These are phyloP conservation scores for Starmera caribaea DNA, from an alignment of 805 yeast genomes.

Conservation along the genomic window DNA sequence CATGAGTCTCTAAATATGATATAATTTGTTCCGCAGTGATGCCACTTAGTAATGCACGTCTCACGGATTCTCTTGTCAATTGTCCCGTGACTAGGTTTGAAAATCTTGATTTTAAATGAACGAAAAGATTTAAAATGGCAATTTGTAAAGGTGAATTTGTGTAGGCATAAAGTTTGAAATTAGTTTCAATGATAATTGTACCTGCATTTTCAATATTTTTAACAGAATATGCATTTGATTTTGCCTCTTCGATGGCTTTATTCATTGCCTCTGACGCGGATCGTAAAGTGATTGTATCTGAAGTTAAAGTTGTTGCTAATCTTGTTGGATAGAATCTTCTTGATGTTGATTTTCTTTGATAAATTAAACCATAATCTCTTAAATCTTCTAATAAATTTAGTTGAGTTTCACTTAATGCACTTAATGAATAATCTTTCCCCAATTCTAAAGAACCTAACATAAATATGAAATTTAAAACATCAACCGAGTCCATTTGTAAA, in stretches of 20 bases:
- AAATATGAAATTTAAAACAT: slow-evolving; percentile 86
- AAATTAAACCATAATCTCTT: slow-evolving; percentile 85
- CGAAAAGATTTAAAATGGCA: slow-evolving; percentile 83
- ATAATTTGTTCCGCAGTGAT: slow-evolving; percentile 94
- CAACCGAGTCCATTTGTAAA: slow-evolving; percentile 90
- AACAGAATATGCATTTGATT: slow-evolving; percentile 9
- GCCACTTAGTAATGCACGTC: slow-evolving; percentile 77
- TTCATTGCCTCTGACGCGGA: slow-evolving; percentile 72
- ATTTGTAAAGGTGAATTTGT: slow-evolving; percentile 92
- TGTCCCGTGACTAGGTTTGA: slow-evolving; percentile 91
- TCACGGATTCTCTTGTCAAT: slow-evolving; percentile 83
- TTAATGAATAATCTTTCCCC: slow-evolving; percentile 74
- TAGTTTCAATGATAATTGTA: slow-evolving; percentile 83
- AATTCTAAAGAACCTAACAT: slow-evolving; percentile 87
- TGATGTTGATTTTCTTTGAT: slow-evolving; percentile 48
- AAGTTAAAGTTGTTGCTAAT: slow-evolving; percentile 79
- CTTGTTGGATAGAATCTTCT: slow-evolving; percentile 82
- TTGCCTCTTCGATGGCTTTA: slow-evolving; percentile 40
- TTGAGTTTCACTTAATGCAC: slow-evolving; percentile 71
- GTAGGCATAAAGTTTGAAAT: slow-evolving; percentile 86
- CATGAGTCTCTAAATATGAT: slow-evolving; percentile 80
- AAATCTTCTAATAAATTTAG: slow-evolving; percentile 79
- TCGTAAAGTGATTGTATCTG: slow-evolving; percentile 65
- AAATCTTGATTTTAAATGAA: slow-evolving; percentile 75
- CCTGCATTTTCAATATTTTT: slow-evolving; percentile 34